A percentile compares a stretch with the other conserved stretches of the same genome.
phyloP scores from a whole-genome alignment of 2,329 filamentous ascomycete species.

The Alternaria gansuensis region DNA sequence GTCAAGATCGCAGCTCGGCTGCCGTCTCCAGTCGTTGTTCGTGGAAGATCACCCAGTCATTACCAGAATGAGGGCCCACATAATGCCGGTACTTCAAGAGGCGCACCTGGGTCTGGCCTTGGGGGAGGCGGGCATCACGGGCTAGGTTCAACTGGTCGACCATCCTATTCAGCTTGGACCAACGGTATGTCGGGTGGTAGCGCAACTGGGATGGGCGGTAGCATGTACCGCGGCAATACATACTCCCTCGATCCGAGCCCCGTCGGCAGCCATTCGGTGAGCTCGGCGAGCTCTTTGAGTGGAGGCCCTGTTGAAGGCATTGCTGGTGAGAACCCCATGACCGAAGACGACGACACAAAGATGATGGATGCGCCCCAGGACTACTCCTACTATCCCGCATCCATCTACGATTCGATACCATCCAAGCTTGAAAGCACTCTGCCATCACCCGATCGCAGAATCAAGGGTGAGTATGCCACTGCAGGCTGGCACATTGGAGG shows the following conservation, averaged over 20 bases:
- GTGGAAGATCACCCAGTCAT: slow-evolving; percentile 54
- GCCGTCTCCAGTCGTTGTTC: slow-evolving; percentile 53
- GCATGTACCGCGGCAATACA: slow-evolving; percentile 47
- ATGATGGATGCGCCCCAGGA: slow-evolving; percentile 55
- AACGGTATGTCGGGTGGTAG: slow-evolving; percentile 47
- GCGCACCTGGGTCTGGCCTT: slow-evolving; percentile 44
- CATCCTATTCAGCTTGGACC: slow-evolving; percentile 48
- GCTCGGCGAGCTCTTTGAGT: slow-evolving; percentile 55
- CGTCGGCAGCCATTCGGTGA: slow-evolving; percentile 55
- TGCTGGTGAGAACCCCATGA: slow-evolving; percentile 54
- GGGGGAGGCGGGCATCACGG: slow-evolving; percentile 59
- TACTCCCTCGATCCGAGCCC: slow-evolving; percentile 54
- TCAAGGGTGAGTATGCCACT: slow-evolving; percentile 56
- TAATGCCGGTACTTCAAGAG: slow-evolving; percentile 47
- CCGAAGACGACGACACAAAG: slow-evolving; percentile 50
- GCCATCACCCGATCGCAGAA: slow-evolving; percentile 49
- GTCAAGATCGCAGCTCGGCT: slow-evolving; percentile 50
- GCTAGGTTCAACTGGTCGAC: slow-evolving; percentile 71
- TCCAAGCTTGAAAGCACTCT: slow-evolving; percentile 45
- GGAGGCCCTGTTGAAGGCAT: slow-evolving; percentile 54
- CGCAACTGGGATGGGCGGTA: slow-evolving; percentile 41
- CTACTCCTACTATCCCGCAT: slow-evolving; percentile 59
- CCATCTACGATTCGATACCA: slow-evolving; percentile 55
- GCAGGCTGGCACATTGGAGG: slow-evolving; percentile 52
- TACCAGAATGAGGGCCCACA: slow-evolving; percentile 59